Evolutionary conservation across 306 rosid genomes (phyloP).

Genomic region (Begonia fuchsioides): DNA sequence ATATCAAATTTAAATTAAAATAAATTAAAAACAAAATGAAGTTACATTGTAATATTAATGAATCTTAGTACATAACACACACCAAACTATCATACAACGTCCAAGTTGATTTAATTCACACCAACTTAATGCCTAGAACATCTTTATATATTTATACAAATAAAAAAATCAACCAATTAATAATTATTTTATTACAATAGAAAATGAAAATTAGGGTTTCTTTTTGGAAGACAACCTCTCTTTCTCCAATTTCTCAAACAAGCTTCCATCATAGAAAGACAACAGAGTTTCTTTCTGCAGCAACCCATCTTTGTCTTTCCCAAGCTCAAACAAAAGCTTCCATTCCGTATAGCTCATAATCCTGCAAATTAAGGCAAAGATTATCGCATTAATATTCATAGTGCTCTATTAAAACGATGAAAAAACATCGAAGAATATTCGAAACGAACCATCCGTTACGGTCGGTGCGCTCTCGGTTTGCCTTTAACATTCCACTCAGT

Average conservation of each 20-base stretch:
- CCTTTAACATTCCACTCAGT: conserved; percentile 28
- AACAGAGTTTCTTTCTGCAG: conserved; percentile 41
- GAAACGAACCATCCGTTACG: conserved; percentile 37
- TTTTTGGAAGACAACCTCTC: conserved; percentile 22
- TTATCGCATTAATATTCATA: not conserved
- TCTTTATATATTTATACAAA: too few species aligned
- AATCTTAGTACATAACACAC: too few species aligned
- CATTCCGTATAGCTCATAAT: conserved; percentile 42
- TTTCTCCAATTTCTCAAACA: conserved; percentile 48
- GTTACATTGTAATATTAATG: too few species aligned
- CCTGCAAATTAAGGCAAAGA: conserved; percentile 17
- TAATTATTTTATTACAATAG: too few species aligned
- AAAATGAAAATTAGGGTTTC: conserved; percentile 4
- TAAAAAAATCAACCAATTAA: too few species aligned
- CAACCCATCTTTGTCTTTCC: conserved; percentile 63
- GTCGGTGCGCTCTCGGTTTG: conserved; percentile 47
- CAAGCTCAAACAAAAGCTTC: conserved; percentile 40
- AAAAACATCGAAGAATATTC: not conserved
- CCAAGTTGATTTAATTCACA: too few species aligned
- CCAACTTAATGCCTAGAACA: too few species aligned
- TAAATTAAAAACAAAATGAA: too few species aligned
- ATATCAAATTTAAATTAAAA: too few species aligned
- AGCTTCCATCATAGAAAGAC: conserved; percentile 65
- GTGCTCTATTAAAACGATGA: too few species aligned
- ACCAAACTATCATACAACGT: too few species aligned